Conservation (phyloP, 1,284 basidiomycete genomes). For the Microbotryum violaceum region DNA sequence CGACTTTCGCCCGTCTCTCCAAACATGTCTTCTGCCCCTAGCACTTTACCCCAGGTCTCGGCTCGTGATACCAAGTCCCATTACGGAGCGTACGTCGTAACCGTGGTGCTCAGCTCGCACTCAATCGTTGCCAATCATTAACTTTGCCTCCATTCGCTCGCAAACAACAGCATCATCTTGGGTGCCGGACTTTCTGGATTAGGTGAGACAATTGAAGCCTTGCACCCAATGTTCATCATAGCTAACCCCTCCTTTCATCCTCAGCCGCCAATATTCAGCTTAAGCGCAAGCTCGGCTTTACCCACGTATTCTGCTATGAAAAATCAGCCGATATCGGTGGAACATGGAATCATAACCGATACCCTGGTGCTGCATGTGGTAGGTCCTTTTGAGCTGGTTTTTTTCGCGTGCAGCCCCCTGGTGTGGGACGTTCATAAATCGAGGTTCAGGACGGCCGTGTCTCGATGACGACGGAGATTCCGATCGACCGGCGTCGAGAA, state of each 20-base stretch:
- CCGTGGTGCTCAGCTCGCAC: background rate
- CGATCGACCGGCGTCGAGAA: no score
- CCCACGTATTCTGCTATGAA: conserved; percentile 28
- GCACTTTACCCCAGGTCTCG: background rate
- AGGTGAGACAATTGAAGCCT: background rate
- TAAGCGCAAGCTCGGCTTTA: conserved; percentile 19
- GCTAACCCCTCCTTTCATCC: background rate
- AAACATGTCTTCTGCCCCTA: no score
- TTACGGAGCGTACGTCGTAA: conserved; percentile 3
- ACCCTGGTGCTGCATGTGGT: conserved; percentile 24
- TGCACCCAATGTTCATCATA: background rate
- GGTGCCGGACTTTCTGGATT: conserved; percentile 9
- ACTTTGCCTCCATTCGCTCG: background rate
- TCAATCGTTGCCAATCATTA: background rate
- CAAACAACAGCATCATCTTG: background rate
- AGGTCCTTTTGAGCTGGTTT: no score
- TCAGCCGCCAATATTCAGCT: conserved; percentile 26
- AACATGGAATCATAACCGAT: conserved; percentile 24
- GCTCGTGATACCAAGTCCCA: conserved; percentile 1
- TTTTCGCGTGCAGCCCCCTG: no score
- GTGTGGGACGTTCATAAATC: no score
- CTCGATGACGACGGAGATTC: no score
- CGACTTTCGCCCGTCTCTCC: no score
- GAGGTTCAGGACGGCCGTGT: no score
- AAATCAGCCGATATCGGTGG: conserved; percentile 26